These are phyloP conservation scores for Serendipita indica DNA, from an alignment of 768 basidiomycete genomes.

Conservation along the genomic window DNA sequence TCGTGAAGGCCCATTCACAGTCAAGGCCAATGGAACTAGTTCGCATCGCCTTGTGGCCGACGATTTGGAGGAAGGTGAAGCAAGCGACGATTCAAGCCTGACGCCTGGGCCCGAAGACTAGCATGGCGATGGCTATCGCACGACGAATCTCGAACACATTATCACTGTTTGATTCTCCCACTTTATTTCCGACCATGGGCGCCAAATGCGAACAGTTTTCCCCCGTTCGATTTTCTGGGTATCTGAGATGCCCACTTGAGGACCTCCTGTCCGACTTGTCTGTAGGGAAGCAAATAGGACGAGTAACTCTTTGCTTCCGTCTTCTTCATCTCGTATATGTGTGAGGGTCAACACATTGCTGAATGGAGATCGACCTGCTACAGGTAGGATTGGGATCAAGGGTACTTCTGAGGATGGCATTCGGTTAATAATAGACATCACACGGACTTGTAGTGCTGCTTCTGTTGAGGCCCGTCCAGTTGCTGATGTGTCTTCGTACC, in stretches of 20 bases:
- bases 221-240: neutral
- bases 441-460: neutral
- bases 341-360: neutral
- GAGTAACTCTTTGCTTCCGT: neutral
- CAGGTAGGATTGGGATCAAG: neutral
- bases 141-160: neutral
- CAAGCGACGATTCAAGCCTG: neutral
- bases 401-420: neutral
- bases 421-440: neutral
- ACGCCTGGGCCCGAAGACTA: neutral
- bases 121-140: neutral
- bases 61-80: constrained; percentile 5
- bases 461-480: neutral
- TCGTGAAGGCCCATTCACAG: neutral
- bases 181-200: neutral
- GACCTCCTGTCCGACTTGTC: neutral
- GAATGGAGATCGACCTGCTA: neutral
- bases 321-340: neutral
- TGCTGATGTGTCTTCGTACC: neutral
- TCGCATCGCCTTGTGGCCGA: neutral
- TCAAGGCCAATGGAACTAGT: neutral
- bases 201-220: neutral
- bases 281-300: neutral
- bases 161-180: neutral
- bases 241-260: neutral